These are phyloP conservation scores for Candida patagonica DNA, from an alignment of 805 yeast genomes.

Conservation along the genomic window DNA sequence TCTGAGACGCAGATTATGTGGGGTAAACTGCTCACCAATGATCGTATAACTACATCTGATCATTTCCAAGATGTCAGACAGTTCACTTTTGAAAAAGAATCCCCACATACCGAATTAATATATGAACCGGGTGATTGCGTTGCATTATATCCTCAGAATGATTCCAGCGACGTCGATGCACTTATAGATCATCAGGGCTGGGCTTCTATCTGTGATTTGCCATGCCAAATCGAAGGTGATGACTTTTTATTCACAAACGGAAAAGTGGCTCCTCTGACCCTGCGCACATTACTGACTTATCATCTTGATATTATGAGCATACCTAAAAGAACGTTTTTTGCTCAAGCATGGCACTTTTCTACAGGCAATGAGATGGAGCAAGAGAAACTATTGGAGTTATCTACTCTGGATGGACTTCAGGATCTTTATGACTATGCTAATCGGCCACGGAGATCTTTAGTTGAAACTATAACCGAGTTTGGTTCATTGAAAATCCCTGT, in stretches of 20 bases:
- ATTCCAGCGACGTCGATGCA: conserved; percentile 49
- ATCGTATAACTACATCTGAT: conserved; percentile 52
- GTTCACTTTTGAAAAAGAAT: conserved; percentile 34
- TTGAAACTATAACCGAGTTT: conserved; percentile 80
- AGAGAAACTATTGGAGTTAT: conserved; percentile 68
- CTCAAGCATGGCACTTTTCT: conserved; percentile 64
- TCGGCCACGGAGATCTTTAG: conserved; percentile 78
- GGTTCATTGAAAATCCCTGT: conserved; percentile 66
- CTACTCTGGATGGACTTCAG: conserved; percentile 59
- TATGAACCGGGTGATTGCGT: conserved; percentile 77
- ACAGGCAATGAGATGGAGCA: conserved; percentile 57
- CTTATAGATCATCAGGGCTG: conserved; percentile 66
- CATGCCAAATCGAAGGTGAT: conserved; percentile 32
- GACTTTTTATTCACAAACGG: conserved; percentile 16
- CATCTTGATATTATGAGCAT: conserved; percentile 77
- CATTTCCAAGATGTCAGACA: conserved; percentile 91
- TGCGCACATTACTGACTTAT: conserved; percentile 62
- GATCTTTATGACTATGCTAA: conserved; percentile 87
- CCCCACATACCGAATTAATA: conserved; percentile 16
- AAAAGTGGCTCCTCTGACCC: conserved; percentile 49
- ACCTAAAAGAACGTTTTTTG: conserved; percentile 79
- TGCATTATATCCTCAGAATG: conserved; percentile 68
- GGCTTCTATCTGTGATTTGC: conserved; percentile 60
- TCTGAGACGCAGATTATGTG: conserved; percentile 10
- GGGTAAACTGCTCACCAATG: conserved; percentile 44